Conservation (phyloP, 2,329 filamentous ascomycete genomes). For the Aspergillus sp. region DNA sequence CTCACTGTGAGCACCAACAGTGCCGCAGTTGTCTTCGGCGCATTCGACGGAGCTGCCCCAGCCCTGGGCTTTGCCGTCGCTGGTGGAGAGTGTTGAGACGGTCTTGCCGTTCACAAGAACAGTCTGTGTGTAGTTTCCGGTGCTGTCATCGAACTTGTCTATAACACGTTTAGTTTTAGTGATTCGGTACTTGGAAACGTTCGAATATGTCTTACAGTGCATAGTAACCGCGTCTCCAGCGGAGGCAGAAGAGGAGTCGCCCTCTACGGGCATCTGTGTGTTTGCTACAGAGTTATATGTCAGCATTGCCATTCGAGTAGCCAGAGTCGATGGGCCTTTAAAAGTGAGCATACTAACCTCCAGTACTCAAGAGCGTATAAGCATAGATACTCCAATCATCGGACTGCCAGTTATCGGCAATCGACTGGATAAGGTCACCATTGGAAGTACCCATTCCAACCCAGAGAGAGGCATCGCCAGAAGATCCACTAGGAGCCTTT, state of each 20-base stretch:
- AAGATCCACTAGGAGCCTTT: constrained; percentile 29
- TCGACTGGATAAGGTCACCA: constrained; percentile 46
- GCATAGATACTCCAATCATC: constrained; percentile 39
- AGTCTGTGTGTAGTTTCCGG: constrained; percentile 38
- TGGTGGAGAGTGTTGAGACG: constrained; percentile 44
- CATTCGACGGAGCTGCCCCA: constrained; percentile 43
- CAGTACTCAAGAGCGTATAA: constrained; percentile 13
- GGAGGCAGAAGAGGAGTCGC: constrained; percentile 17
- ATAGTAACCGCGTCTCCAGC: constrained; percentile 35
- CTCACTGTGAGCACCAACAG: constrained; percentile 34
- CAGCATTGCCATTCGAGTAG: too few species aligned
- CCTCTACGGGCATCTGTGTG: constrained; percentile 31
- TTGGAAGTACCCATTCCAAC: constrained; percentile 46
- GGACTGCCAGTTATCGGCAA: constrained; percentile 35
- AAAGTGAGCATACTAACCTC: constrained; percentile 4
- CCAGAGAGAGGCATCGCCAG: constrained; percentile 41
- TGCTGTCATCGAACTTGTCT: constrained; percentile 37
- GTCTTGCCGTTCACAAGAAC: constrained; percentile 32
- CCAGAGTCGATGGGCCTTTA: too few species aligned
- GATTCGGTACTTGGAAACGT: neutral
- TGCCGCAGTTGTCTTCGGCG: constrained; percentile 35
- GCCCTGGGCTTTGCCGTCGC: constrained; percentile 38
- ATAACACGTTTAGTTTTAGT: neutral
- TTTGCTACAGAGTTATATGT: constrained; percentile 9
- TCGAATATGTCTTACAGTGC: constrained; percentile 24